A percentile compares a stretch with the other conserved stretches of the same genome.
phyloP scores from a whole-genome alignment of 768 basidiomycete species.

The Rhizopogon vesiculosus region DNA sequence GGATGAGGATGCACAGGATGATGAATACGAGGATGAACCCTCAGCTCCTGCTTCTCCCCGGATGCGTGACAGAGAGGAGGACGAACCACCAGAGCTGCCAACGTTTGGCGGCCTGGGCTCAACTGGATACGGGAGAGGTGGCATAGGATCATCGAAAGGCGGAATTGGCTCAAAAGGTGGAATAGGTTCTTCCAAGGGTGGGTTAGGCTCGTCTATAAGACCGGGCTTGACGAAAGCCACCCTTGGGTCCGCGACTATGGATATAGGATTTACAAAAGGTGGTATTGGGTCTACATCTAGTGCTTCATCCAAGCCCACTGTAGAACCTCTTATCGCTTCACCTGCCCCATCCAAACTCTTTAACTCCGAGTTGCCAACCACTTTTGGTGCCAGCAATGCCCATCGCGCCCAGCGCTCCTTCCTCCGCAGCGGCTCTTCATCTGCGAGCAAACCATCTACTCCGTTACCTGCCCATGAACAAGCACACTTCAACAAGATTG shows the following conservation, averaged over 20 bases:
- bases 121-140: slow-evolving; percentile 13
- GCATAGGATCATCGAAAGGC: slow-evolving; percentile 28
- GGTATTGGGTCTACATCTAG: slow-evolving; percentile 38
- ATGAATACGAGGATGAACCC: slow-evolving; percentile 40
- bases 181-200: slow-evolving; percentile 27
- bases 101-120: slow-evolving; percentile 43
- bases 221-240: no score
- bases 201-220: slow-evolving; percentile 19
- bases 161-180: slow-evolving; percentile 17
- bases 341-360: slow-evolving; percentile 14
- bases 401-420: slow-evolving; percentile 45
- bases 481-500: slow-evolving; percentile 78
- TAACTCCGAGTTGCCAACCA: slow-evolving; percentile 28
- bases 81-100: slow-evolving; percentile 29
- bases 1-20: slow-evolving; percentile 30
- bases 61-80: slow-evolving; percentile 33
- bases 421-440: slow-evolving; percentile 43
- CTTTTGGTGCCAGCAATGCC: slow-evolving; percentile 28
- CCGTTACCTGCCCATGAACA: slow-evolving; percentile 62
- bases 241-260: not conserved
- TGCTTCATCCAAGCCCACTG: slow-evolving; percentile 3
- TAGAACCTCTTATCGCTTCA: slow-evolving; percentile 27
- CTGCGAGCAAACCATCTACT: slow-evolving; percentile 41
- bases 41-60: slow-evolving; percentile 55
- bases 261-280: slow-evolving; percentile 31